Evolutionary conservation across 805 yeast species (phyloP).

Genomic region (Kodamaea leandrae): DNA sequence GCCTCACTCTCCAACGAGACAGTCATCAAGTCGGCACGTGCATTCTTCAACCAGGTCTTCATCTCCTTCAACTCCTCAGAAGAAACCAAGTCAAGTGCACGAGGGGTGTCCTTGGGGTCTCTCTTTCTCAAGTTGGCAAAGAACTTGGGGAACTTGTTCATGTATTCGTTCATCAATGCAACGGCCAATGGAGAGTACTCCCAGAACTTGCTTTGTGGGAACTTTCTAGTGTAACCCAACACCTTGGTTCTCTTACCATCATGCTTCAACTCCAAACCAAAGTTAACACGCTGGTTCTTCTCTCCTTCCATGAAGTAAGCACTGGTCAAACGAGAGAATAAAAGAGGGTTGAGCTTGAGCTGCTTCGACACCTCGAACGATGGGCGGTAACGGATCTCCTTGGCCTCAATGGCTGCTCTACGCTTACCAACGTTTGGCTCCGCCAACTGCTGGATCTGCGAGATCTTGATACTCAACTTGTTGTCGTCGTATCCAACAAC

Average conservation of each 20-base stretch:
- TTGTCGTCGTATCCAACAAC: conserved; percentile 57
- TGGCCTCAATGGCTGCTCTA: conserved; percentile 56
- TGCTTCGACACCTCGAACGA: conserved; percentile 61
- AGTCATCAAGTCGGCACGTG: conserved; percentile 46
- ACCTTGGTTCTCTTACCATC: conserved; percentile 80
- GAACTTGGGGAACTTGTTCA: conserved; percentile 57
- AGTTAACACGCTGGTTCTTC: conserved; percentile 47
- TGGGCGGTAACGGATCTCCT: conserved; percentile 58
- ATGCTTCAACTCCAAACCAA: conserved; percentile 83
- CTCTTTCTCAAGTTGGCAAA: conserved; percentile 40
- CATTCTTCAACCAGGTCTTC: conserved; percentile 49
- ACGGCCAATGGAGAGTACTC: conserved; percentile 76
- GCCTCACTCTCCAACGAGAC: conserved; percentile 79
- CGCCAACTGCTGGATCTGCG: conserved; percentile 33
- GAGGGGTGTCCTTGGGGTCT: conserved; percentile 35
- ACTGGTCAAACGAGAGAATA: conserved; percentile 77
- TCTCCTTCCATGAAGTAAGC: conserved; percentile 59
- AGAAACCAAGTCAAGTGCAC: conserved; percentile 33
- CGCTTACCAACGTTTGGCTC: conserved; percentile 68
- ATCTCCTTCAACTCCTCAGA: conserved; percentile 44
- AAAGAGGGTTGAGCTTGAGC: conserved; percentile 56
- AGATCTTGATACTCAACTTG: conserved; percentile 50
- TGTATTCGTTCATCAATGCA: conserved; percentile 60
- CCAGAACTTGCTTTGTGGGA: conserved; percentile 61
- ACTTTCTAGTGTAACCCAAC: conserved; percentile 76